Evolutionary conservation across 768 basidiomycete species (phyloP).

Genomic region (Kwoniella newhampshirensis): DNA sequence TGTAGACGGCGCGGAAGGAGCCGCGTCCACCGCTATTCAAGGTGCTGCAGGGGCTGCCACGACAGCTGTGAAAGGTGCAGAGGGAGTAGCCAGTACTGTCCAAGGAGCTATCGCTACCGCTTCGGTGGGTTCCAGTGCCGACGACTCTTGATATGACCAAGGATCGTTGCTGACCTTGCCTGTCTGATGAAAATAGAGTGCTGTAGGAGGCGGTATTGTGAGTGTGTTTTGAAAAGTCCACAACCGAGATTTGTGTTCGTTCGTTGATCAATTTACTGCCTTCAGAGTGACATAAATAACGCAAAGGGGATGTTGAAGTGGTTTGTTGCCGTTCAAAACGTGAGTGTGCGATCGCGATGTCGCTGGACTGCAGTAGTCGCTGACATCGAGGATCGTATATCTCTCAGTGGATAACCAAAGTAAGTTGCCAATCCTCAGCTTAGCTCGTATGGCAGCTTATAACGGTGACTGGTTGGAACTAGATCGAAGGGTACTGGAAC

Average conservation of each 20-base stretch:
- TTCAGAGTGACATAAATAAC: conserved; percentile 10
- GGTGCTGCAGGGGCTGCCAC: conserved; percentile 10
- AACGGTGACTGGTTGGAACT: not conserved
- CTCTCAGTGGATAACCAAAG: conserved; percentile 14
- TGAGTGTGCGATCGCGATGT: not conserved
- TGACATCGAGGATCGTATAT: no score
- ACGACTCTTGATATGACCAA: not conserved
- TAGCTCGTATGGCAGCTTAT: not conserved
- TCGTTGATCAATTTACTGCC: no score
- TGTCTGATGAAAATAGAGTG: not conserved
- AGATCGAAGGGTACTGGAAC: conserved; percentile 17
- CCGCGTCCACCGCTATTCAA: conserved; percentile 2
- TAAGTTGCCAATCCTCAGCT: not conserved
- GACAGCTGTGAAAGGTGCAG: conserved; percentile 2
- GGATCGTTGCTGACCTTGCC: no score
- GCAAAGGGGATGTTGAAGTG: conserved; percentile 12
- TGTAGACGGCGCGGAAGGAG: not conserved
- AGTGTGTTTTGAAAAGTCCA: not conserved
- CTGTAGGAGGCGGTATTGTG: conserved; percentile 1
- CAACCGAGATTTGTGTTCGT: no score
- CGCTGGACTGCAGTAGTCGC: not conserved
- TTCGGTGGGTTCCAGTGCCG: conserved; percentile 3
- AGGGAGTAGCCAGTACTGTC: not conserved
- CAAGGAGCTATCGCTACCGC: conserved; percentile 10
- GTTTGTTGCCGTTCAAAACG: conserved; percentile 13